Evolutionary conservation across 1,284 basidiomycete species (phyloP), one percentile per base, ranked within the genome.

Genomic region (Ceratobasidium theobromae): DNA sequence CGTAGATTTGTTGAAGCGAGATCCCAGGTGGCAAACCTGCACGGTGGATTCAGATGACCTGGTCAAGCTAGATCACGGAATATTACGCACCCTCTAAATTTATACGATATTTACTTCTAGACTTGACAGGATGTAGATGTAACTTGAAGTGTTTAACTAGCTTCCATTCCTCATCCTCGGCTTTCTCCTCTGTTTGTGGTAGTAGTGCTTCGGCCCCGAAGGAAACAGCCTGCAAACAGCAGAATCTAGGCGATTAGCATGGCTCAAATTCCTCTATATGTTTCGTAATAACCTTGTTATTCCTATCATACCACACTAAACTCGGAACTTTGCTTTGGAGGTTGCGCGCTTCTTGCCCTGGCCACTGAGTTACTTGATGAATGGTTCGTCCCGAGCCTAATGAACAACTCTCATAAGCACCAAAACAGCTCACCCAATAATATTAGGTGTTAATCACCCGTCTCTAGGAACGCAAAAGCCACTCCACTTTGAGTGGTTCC

Each of bases 401-500:
- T 38, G 16, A 6, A 6, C 35, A 38, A 8, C 6, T 6, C 35
- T 16, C n/a, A n/a, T 16, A 8, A 16, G 35, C 35, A 38, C 16
- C 35, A 38, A 16, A 8, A 16, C 6, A 16, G 6, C 35, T 16
- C 35, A 38, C 8, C 8, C n/a, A n/a, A 6, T 38, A n/a, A n/a
- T 16, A 16, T 38, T 8, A 38, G 35, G 35, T 38, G 16, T 38
- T 16, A 38, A 6, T 6, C 16, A 65, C 62, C 62, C 38, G 53
- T 38, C 21, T 65, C 38, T 2, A 65, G 40, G 30, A 65, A 65
- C 18, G 62, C 51, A 27, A 65, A 65, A 3, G 64, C 52, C n/a
- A 65, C 64, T 18, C 64, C 64, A 54, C 64, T 65, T 32, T 65
- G 64, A 0, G 52, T 65, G 4, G 67, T 66, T 5, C 67, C 67